Base-by-base conservation (phyloP, 2,329 filamentous ascomycete genomes). In the Sporothrix sp. region DNA sequence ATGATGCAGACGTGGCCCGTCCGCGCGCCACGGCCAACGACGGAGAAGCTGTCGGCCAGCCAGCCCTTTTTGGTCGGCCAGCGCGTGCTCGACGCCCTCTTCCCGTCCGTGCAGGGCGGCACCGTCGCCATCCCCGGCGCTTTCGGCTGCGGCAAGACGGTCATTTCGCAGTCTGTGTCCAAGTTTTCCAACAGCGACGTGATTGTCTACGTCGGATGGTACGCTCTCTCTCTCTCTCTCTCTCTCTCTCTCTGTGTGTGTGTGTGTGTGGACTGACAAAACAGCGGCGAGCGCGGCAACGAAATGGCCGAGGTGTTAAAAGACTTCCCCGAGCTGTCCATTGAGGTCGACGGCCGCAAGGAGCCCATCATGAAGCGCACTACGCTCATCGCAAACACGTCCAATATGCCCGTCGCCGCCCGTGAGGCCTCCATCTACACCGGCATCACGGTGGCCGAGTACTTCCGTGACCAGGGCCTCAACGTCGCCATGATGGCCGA, bases 341-440 rank as follows among this genome's bases (percentile, higher is more conserved):
- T 98, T 65, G 85, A 94, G 16, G 82, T 97, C 60, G 85, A 95
- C 38, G 93, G 93, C 61, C 88, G 91, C 65, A 85, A 91, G 71
- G 93, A 98, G 68, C 90, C 91, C 60, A 98, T 98, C 75, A 98
- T 98, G 93, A 98, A 98, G 81, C 91, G 93, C 68, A 98, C 93
- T 14, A 94, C 89, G 20, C 78, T 98, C 55, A 97, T 98, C 65
- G 93, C 93, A 68, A 98, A 98, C 72, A 98, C 93, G 38, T 98
- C 93, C 62, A 98, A 98, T 77, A 98, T 98, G 93, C 93, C 93
- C 56, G 93, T 98, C 63, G 93, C 93, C 57, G 93, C 93, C 55
- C 88, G 93, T 72, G 93, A 98, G 70, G 93, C 93, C 52, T 98
- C 93, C 58, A 98, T 98, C 66, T 98, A 98, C 72, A 98, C 93